Conservation (phyloP, 495 filamentous ascomycete species). For the Penicillium crystallinum region DNA sequence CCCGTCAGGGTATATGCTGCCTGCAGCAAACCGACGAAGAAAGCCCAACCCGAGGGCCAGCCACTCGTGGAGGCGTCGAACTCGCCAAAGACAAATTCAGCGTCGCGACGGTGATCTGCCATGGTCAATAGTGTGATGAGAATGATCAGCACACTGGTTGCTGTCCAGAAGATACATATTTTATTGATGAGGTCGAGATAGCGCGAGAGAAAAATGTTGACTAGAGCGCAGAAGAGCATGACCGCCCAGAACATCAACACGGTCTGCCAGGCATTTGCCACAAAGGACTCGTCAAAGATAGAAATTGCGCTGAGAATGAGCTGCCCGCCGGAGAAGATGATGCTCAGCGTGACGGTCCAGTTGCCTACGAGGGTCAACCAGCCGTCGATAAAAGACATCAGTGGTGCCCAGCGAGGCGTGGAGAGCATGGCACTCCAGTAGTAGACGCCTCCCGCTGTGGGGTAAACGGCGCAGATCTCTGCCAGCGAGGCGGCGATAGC, state of each 20-base stretch:
- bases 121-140: slow-evolving; percentile 54
- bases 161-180: slow-evolving; percentile 64
- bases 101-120: slow-evolving; percentile 48
- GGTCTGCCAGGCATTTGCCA: slow-evolving; percentile 57
- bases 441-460: slow-evolving; percentile 64
- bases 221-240: slow-evolving; percentile 49
- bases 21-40: slow-evolving; percentile 58
- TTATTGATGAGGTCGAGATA: slow-evolving; percentile 63
- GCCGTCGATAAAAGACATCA: slow-evolving; percentile 65
- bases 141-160: slow-evolving; percentile 55
- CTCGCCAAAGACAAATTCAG: slow-evolving; percentile 56
- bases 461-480: slow-evolving; percentile 72
- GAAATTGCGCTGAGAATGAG: slow-evolving; percentile 58
- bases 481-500: slow-evolving; percentile 68
- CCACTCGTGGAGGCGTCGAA: slow-evolving; percentile 55
- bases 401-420: slow-evolving; percentile 51
- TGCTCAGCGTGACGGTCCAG: slow-evolving; percentile 52
- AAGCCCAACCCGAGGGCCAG: slow-evolving; percentile 59
- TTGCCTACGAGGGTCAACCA: slow-evolving; percentile 73
- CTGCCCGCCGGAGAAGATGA: slow-evolving; percentile 50
- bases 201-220: slow-evolving; percentile 54
- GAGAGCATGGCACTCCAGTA: slow-evolving; percentile 69
- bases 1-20: slow-evolving; percentile 57
- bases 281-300: slow-evolving; percentile 57
- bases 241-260: slow-evolving; percentile 63